These are phyloP conservation scores for Cyclotella cryptica DNA, from an alignment of 108 stramenopile species.

Conservation along the genomic window DNA sequence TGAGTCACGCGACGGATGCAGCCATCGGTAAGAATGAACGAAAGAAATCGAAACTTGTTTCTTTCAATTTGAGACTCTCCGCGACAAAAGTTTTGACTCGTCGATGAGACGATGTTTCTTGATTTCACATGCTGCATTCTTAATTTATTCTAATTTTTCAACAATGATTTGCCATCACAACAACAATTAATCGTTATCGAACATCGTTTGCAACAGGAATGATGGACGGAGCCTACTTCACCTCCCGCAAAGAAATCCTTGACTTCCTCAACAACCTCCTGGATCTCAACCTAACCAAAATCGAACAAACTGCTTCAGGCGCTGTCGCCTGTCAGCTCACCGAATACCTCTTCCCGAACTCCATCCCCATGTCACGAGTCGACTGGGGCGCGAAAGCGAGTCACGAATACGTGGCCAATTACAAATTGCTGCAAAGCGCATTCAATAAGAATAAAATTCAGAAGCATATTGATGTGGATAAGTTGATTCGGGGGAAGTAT, in stretches of 20 bases:
- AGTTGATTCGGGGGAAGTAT: slow-evolving; percentile 91
- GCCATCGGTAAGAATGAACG: slow-evolving; percentile 39
- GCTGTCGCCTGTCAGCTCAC: slow-evolving; percentile 97
- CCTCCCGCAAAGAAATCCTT: slow-evolving; percentile 93
- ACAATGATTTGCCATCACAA: background rate
- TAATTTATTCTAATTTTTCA: too few species aligned
- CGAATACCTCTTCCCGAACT: slow-evolving; percentile 93
- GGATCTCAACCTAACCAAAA: slow-evolving; percentile 89
- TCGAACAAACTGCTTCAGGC: slow-evolving; percentile 98
- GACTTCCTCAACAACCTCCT: slow-evolving; percentile 95
- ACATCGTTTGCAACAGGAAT: slow-evolving; percentile 66
- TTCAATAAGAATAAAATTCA: slow-evolving; percentile 88
- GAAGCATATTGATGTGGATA: slow-evolving; percentile 94
- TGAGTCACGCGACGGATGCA: slow-evolving; percentile 43
- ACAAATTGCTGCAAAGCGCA: slow-evolving; percentile 96
- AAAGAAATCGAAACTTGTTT: background rate
- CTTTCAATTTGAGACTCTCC: background rate
- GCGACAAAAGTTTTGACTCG: too few species aligned
- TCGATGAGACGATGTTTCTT: too few species aligned
- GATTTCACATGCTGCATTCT: background rate
- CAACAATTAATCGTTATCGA: background rate
- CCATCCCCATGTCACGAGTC: slow-evolving; percentile 92
- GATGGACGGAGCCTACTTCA: slow-evolving; percentile 99
- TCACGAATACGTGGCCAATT: slow-evolving; percentile 94
- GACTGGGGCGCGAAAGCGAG: slow-evolving; percentile 93